Percentiles rank a stretch among this genome's conserved stretches.
Evolutionary conservation across 805 yeast species (phyloP).

Genomic region (Candida stauntonica): DNA sequence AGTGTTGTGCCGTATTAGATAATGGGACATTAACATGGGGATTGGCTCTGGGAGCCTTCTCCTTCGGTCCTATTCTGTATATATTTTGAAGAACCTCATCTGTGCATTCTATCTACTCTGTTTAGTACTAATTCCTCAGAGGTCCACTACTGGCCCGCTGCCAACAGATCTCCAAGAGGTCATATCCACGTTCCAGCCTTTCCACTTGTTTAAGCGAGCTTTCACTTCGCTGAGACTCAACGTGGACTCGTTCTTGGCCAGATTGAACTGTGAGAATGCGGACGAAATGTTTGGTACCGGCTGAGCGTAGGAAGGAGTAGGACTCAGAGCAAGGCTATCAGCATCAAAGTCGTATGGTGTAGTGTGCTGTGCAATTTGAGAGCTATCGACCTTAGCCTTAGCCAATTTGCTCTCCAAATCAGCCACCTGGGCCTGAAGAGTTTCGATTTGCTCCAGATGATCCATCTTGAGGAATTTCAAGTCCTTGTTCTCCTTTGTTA

Average conservation of each 20-base stretch:
- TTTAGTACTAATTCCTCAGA: neutral
- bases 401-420: slow-evolving; percentile 25
- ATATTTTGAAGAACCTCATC: neutral
- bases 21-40: no score
- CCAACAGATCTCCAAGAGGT: slow-evolving; percentile 72
- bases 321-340: slow-evolving; percentile 20
- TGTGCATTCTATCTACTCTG: neutral
- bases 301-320: slow-evolving; percentile 22
- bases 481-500: slow-evolving; percentile 37
- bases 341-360: slow-evolving; percentile 22
- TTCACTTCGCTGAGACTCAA: slow-evolving; percentile 47
- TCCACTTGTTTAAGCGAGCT: slow-evolving; percentile 65
- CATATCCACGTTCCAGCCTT: slow-evolving; percentile 86
- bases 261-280: slow-evolving; percentile 16
- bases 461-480: slow-evolving; percentile 34
- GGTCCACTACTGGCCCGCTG: slow-evolving; percentile 54
- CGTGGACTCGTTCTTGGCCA: slow-evolving; percentile 22
- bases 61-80: slow-evolving; percentile 6
- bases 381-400: slow-evolving; percentile 24
- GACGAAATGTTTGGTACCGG: slow-evolving; percentile 8
- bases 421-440: slow-evolving; percentile 25
- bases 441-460: slow-evolving; percentile 32
- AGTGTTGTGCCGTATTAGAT: slow-evolving; percentile 73
- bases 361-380: slow-evolving; percentile 12
- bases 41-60: no score